Evolutionary conservation across 768 basidiomycete genomes (phyloP).

Genomic region (Termitomyces heimii): DNA sequence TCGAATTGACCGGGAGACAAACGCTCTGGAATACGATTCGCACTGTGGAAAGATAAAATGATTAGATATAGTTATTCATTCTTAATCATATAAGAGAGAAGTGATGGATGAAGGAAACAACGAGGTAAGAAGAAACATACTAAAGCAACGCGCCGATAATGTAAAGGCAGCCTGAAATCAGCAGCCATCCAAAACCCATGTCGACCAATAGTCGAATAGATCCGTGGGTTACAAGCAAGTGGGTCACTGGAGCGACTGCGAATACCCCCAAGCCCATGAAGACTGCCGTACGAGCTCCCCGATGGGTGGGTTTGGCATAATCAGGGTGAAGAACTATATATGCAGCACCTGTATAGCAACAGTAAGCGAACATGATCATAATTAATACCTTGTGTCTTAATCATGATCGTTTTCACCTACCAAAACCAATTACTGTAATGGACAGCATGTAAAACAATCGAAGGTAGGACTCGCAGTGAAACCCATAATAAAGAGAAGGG

Average conservation of each 20-base stretch:
- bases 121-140: conserved; percentile 40
- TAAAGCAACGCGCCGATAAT: conserved; percentile 77
- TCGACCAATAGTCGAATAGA: conserved; percentile 44
- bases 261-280: conserved; percentile 77
- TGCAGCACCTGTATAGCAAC: conserved; percentile 43
- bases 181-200: conserved; percentile 69
- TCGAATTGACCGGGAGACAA: conserved; percentile 75
- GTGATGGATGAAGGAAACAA: conserved; percentile 11
- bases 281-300: conserved; percentile 69
- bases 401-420: conserved; percentile 38
- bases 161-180: conserved; percentile 68
- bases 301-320: conserved; percentile 69
- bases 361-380: conserved; percentile 6
- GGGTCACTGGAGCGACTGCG: conserved; percentile 62
- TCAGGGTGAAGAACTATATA: conserved; percentile 75
- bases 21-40: conserved; percentile 77
- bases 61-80: conserved; percentile 8
- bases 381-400: conserved; percentile 4
- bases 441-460: conserved; percentile 49
- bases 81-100: conserved; percentile 14
- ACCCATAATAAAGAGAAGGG: conserved; percentile 73
- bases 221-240: conserved; percentile 58
- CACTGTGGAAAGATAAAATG: conserved; percentile 41
- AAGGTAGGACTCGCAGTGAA: conserved; percentile 55
- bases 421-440: conserved; percentile 48